These are phyloP conservation scores for Anastatica hierochuntica DNA, from an alignment of 345 rosid species.

Conservation along the genomic window DNA sequence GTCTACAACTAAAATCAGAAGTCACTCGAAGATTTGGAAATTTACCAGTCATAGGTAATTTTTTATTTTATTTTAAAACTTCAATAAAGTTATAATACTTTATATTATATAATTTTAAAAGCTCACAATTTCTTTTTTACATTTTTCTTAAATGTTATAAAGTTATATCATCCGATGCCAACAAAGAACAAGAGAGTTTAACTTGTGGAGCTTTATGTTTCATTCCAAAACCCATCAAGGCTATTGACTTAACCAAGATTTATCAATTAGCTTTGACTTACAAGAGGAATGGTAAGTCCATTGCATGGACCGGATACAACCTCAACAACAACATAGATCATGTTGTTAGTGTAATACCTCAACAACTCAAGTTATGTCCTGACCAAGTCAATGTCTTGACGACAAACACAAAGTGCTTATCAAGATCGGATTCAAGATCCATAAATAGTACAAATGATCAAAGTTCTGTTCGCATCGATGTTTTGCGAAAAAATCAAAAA, in stretches of 20 bases:
- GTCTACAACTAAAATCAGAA: slow-evolving; percentile 37
- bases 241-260: slow-evolving; percentile 37
- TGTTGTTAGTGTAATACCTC: not conserved
- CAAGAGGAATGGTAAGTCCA: slow-evolving; percentile 31
- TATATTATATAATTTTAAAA: not conserved
- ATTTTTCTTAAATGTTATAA: not conserved
- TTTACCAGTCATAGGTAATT: slow-evolving; percentile 58
- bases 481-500: slow-evolving; percentile 11
- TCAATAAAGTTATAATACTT: not conserved
- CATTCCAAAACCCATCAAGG: slow-evolving; percentile 49
- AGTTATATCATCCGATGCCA: slow-evolving; percentile 67
- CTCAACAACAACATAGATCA: too few relatives aligned
- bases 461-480: not conserved
- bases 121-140: not conserved
- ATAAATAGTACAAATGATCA: not conserved
- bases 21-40: slow-evolving; percentile 37
- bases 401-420: not conserved
- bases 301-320: not conserved
- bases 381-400: slow-evolving; percentile 3
- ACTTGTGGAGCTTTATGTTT: slow-evolving; percentile 49
- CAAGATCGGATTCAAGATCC: slow-evolving; percentile 5
- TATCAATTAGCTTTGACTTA: slow-evolving; percentile 41
- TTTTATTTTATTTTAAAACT: not conserved
- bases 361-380: not conserved
- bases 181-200: slow-evolving; percentile 38